Percentiles rank a stretch among this genome's conserved stretches.
Conservation (phyloP, 306 rosid genomes). For the Cucurbita maxima region DNA sequence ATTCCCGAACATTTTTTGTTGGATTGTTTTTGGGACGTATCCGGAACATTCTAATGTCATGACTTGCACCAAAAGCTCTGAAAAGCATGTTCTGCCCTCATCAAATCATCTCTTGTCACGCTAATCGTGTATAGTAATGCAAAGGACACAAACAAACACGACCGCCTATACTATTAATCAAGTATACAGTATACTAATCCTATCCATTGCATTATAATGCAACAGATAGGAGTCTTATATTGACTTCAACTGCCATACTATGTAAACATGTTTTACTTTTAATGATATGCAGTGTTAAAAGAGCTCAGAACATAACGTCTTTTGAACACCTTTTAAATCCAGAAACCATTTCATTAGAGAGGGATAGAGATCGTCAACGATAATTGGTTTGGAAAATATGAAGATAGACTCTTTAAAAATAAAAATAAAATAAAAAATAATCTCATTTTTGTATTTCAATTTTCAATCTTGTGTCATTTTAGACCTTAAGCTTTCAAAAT, state of each 20-base stretch:
- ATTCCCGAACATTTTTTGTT: background rate
- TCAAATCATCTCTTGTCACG: background rate
- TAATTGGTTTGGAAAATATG: background rate
- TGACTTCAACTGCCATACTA: background rate
- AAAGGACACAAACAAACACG: background rate
- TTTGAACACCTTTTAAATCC: background rate
- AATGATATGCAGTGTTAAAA: background rate
- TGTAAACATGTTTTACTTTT: background rate
- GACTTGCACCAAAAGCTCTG: background rate
- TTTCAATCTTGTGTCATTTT: no score
- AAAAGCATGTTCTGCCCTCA: background rate
- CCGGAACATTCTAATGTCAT: background rate
- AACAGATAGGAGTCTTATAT: background rate
- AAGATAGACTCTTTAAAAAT: background rate
- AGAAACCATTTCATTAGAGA: background rate
- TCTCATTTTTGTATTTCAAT: background rate
- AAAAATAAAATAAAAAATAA: no score
- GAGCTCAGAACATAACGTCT: background rate
- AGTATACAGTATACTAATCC: background rate
- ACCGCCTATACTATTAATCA: background rate
- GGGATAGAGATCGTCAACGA: background rate
- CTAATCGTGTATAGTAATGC: background rate
- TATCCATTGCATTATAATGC: background rate
- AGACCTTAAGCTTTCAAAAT: no score
- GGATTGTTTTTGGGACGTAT: background rate